Conservation (phyloP, 2,329 filamentous ascomycete species). For the Fusarium hainanense region DNA sequence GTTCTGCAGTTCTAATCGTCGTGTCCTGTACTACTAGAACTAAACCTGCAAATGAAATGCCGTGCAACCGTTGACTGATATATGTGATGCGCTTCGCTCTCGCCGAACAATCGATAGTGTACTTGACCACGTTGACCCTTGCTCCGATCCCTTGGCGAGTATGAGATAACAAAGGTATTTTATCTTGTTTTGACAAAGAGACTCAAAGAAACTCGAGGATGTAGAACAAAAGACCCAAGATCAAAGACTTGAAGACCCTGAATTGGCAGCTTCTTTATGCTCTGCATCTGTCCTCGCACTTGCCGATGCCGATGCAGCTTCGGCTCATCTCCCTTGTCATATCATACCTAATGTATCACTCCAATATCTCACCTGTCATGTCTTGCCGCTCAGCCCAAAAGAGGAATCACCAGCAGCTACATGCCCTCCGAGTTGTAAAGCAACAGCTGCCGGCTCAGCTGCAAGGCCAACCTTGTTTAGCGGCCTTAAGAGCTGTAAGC, state of each 20-base stretch:
- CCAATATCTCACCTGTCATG: slow-evolving; percentile 7
- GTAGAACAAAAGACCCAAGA: slow-evolving; percentile 7
- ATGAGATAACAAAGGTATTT: not conserved
- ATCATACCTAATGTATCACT: not conserved
- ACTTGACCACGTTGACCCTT: slow-evolving; percentile 25
- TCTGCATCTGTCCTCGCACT: slow-evolving; percentile 21
- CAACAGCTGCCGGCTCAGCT: slow-evolving; percentile 36
- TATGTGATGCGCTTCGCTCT: slow-evolving; percentile 27
- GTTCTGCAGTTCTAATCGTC: slow-evolving; percentile 3
- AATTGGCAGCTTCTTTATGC: not conserved
- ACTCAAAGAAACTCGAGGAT: not conserved
- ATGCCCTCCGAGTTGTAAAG: not conserved
- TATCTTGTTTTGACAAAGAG: not conserved
- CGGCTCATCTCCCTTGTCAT: not conserved
- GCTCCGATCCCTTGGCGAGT: slow-evolving; percentile 19
- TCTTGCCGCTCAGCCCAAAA: slow-evolving; percentile 4
- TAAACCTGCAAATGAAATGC: slow-evolving; percentile 7
- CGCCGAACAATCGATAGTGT: slow-evolving; percentile 32
- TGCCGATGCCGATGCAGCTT: slow-evolving; percentile 36
- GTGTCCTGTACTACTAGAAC: not conserved
- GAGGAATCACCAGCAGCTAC: slow-evolving; percentile 12
- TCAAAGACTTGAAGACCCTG: not conserved
- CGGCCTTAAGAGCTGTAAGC: slow-evolving; percentile 26
- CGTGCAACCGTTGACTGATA: slow-evolving; percentile 18
- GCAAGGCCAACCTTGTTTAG: slow-evolving; percentile 30